Conservation (phyloP, 441 rosid genomes). For the Adansonia grandidieri region DNA sequence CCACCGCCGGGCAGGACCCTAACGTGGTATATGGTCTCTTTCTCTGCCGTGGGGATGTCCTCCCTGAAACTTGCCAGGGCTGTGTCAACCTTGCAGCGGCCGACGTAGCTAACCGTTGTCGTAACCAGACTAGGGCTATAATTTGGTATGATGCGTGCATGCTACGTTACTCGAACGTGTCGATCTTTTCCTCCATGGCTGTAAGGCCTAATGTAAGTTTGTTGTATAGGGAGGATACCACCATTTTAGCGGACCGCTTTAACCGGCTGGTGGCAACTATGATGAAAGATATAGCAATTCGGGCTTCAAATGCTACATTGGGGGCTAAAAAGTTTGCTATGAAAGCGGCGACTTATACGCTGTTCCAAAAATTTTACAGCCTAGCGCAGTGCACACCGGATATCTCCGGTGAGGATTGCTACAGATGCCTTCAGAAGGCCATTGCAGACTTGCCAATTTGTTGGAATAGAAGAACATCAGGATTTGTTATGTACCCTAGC, state of each 20-base stretch:
- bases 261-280: slow-evolving; percentile 10
- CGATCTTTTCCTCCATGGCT: slow-evolving; percentile 10
- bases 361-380: slow-evolving; percentile 33
- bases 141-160: slow-evolving; percentile 19
- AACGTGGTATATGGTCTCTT: slow-evolving; percentile 35
- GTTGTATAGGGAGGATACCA: neutral
- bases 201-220: neutral
- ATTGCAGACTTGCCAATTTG: slow-evolving; percentile 1
- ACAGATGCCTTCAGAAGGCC: slow-evolving; percentile 38
- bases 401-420: slow-evolving; percentile 36
- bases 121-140: slow-evolving; percentile 20
- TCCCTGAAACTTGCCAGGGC: slow-evolving; percentile 22
- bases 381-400: slow-evolving; percentile 60
- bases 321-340: slow-evolving; percentile 6
- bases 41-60: slow-evolving; percentile 47
- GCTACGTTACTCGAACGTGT: slow-evolving; percentile 4
- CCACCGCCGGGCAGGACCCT: neutral
- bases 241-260: neutral
- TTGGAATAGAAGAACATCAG: slow-evolving; percentile 17
- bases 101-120: slow-evolving; percentile 17
- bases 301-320: neutral
- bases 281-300: slow-evolving; percentile 18
- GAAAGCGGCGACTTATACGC: neutral
- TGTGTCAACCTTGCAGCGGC: slow-evolving; percentile 28
- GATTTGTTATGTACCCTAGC: neutral